Conservation (phyloP, 345 rosid genomes). For the Gossypium longicalyx region DNA sequence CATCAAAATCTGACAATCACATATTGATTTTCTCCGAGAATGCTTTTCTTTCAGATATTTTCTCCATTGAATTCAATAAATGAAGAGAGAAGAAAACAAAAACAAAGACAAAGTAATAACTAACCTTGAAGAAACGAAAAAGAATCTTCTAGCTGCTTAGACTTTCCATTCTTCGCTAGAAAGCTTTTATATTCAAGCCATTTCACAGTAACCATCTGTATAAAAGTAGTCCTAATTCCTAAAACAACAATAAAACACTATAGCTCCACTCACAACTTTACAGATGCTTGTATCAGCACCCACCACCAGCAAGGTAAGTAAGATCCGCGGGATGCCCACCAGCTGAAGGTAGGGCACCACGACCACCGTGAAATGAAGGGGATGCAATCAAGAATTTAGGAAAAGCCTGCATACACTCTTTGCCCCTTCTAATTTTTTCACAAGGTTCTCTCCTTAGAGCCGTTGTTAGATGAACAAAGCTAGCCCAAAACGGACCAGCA, state of each 20-base stretch:
- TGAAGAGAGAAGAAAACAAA: constrained; percentile 1
- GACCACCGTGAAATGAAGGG: constrained; percentile 43
- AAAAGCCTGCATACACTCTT: constrained; percentile 23
- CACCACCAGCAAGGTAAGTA: constrained; percentile 42
- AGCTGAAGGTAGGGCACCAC: constrained; percentile 42
- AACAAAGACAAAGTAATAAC: neutral
- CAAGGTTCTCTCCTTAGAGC: constrained; percentile 28
- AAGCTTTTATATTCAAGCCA: constrained; percentile 18
- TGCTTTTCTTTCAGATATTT: neutral
- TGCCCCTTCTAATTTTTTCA: constrained; percentile 25
- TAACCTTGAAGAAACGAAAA: constrained; percentile 27
- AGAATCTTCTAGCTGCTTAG: constrained; percentile 19
- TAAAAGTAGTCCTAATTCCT: constrained; percentile 1
- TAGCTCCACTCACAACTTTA: constrained; percentile 5
- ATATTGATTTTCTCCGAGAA: neutral
- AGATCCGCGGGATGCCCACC: constrained; percentile 44
- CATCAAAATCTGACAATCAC: neutral
- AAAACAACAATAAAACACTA: constrained; percentile 1
- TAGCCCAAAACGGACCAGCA: constrained; percentile 39
- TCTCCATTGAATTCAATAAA: neutral
- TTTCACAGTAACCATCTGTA: constrained; percentile 28
- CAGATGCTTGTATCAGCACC: constrained; percentile 24
- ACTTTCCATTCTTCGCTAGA: constrained; percentile 6
- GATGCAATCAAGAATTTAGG: constrained; percentile 39
- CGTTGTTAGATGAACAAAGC: constrained; percentile 30